Percentiles rank a stretch among this genome's conserved stretches.
Conservation (phyloP, 208 protist species). For the Tritrichomonas musculus region DNA sequence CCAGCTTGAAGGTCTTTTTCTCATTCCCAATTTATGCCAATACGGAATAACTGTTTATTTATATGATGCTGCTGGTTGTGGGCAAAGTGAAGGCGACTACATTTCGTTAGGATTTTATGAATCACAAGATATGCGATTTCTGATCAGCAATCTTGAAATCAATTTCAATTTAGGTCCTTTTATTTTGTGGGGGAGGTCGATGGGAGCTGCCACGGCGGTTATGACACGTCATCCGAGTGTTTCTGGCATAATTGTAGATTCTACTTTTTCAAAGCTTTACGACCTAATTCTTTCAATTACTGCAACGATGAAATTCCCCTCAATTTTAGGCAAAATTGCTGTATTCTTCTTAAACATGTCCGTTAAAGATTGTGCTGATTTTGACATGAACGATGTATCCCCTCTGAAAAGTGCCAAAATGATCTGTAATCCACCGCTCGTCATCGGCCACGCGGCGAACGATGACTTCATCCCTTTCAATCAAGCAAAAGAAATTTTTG, state of each 20-base stretch:
- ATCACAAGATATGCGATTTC: not conserved
- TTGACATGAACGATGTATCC: not conserved
- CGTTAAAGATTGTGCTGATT: not conserved
- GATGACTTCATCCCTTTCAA: not conserved
- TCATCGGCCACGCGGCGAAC: not conserved
- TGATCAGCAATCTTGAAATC: not conserved
- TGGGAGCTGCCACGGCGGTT: not conserved
- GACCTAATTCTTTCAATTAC: not conserved
- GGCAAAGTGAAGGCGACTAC: not conserved
- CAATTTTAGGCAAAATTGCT: not conserved
- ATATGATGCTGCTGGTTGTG: not conserved
- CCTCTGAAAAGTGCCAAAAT: not conserved
- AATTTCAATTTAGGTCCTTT: not conserved
- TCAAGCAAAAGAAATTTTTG: not conserved
- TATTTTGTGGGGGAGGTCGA: not conserved
- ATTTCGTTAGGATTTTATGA: not conserved
- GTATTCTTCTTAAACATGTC: not conserved
- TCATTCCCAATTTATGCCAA: not conserved
- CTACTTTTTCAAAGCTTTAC: not conserved
- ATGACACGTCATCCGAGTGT: not conserved
- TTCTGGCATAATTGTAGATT: not conserved
- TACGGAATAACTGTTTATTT: not conserved
- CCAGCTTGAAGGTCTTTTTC: constrained; percentile 5
- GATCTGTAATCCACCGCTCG: not conserved
- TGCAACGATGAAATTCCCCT: not conserved